A percentile compares a stretch with the other conserved stretches of the same genome.
Evolutionary conservation across 179 eudicot genomes (phyloP).

Genomic region (Pouteria campechiana): DNA sequence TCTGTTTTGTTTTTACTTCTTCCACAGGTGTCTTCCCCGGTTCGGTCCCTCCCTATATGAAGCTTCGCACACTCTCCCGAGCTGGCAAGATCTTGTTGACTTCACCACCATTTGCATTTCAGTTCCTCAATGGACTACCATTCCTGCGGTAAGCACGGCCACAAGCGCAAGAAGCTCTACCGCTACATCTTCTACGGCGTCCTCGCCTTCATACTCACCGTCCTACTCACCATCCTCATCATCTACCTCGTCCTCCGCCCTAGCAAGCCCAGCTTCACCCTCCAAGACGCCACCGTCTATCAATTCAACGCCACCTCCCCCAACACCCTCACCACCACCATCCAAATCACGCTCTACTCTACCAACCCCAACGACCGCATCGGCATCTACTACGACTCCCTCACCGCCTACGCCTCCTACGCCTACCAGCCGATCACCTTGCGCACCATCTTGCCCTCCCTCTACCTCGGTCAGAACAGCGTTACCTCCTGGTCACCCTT

Average conservation of each 20-base stretch:
- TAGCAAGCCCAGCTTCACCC: conserved; percentile 57
- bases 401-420: conserved; percentile 48
- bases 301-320: conserved; percentile 52
- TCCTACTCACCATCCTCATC: conserved; percentile 22
- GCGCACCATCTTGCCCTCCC: conserved; percentile 32
- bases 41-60: no score
- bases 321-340: conserved; percentile 31
- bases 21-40: no score
- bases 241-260: conserved; percentile 46
- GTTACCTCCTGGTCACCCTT: conserved; percentile 53
- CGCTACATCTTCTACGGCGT: conserved; percentile 9
- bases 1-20: no score
- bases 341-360: conserved; percentile 50
- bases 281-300: conserved; percentile 61
- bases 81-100: no score
- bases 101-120: no score
- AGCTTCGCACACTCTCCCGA: no score
- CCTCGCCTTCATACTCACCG: conserved; percentile 10
- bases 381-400: conserved; percentile 65
- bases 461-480: conserved; percentile 70
- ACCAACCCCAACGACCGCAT: conserved; percentile 54
- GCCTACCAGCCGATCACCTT: conserved; percentile 57
- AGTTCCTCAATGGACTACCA: no score
- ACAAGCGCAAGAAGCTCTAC: background rate
- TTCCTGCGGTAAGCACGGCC: conserved; percentile 29